Evolutionary conservation across 2,329 filamentous ascomycete genomes (phyloP), one percentile per base, ranked within the genome.

Genomic region (Cadophora sp.): DNA sequence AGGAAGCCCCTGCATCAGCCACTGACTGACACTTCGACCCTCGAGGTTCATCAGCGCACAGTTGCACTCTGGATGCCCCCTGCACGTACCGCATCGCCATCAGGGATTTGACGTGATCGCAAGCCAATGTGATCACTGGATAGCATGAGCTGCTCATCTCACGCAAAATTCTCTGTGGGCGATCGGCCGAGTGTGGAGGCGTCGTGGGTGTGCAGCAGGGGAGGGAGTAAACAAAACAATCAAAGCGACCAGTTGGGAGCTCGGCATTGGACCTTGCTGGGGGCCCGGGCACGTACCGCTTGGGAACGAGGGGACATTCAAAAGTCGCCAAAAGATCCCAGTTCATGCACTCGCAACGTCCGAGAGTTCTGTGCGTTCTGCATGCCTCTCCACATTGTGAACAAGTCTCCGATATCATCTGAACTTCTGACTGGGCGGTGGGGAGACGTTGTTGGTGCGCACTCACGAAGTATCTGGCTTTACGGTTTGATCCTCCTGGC

Each of bases 401-500:
- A 27, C 50, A 66, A 62, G 40, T 62, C 48, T 51, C 64, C 64
- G 64, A 66, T n/a, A 22, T 53, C 46, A 31, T 51, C 59, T 62
- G 59, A 62, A 62, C n/a, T 62, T 48, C 59, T 48, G 31, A 59
- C 31, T 59, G 56, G 31, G 56, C n/a, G n/a, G 14, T n/a, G 51
- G 51, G 31, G 56, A 19, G 29, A 19, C 4, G 55, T 14, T 37
- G 31, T 40, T 40, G 56, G 31, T 59, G 56, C 31, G 31, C n/a
- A 24, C 3, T 37, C 24, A 2, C 24, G 29, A 19, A 43, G 40
- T 43, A n/a, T n/a, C n/a, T 6, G 40, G 19, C 40, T 12, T 61
- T 9, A 24, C 58, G 16, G 58, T 43, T 43, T 61, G 34, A 61
- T 43, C 58, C 34, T 61, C 58, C 43, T 60, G 64, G 29, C 22